Percentiles rank a stretch among this genome's conserved stretches.
These are phyloP conservation scores for Rhodomyrtus tomentosa DNA, from an alignment of 345 rosid species.

Conservation along the genomic window DNA sequence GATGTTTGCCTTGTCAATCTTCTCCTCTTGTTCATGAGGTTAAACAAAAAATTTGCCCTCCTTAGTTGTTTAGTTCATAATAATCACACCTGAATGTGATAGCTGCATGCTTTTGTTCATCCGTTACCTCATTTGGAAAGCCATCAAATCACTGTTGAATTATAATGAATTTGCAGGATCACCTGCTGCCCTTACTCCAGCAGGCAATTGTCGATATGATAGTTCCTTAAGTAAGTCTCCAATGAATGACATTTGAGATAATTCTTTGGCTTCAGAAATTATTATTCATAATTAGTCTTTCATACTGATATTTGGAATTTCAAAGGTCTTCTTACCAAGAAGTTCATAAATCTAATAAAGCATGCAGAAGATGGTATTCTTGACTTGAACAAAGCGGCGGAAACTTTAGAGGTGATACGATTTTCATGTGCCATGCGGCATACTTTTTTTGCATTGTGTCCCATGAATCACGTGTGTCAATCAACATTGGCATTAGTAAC, in stretches of 20 bases:
- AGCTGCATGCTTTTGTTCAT: neutral
- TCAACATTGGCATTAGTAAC: neutral
- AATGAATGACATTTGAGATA: neutral
- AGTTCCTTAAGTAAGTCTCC: conserved; percentile 68
- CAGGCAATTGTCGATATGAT: conserved; percentile 92
- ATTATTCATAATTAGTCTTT: conserved; percentile 3
- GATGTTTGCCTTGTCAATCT: neutral
- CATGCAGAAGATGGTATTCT: conserved; percentile 84
- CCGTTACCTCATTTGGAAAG: neutral
- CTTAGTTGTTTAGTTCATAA: neutral
- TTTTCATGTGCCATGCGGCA: neutral
- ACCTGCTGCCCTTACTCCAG: conserved; percentile 59
- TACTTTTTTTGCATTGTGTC: neutral
- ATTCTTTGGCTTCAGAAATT: neutral
- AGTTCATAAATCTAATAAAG: conserved; percentile 71
- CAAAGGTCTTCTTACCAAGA: conserved; percentile 86
- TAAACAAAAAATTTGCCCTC: neutral
- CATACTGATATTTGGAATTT: neutral
- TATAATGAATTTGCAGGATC: conserved; percentile 50
- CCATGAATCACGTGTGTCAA: neutral
- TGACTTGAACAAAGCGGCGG: conserved; percentile 89
- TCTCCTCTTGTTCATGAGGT: neutral
- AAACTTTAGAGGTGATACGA: conserved; percentile 61
- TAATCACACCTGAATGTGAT: neutral
- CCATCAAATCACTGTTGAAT: conserved; percentile 4